Conservation (phyloP, 139 green algal genomes). For the Picochlorum sp. region DNA sequence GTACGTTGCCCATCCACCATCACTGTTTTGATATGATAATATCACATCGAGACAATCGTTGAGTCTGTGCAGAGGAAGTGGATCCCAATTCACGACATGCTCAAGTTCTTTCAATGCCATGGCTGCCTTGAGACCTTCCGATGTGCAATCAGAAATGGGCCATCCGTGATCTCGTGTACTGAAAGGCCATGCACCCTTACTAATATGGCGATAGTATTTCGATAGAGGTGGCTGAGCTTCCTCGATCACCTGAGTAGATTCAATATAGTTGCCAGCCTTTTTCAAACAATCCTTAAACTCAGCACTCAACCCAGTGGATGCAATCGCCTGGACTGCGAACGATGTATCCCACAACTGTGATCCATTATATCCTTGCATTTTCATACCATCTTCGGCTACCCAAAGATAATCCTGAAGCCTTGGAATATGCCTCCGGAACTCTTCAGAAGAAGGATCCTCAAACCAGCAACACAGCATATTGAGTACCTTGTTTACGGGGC, state of each 20-base stretch:
- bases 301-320: constrained; percentile 26
- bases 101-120: constrained; percentile 51
- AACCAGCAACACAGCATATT: constrained; percentile 97
- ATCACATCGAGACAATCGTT: constrained; percentile 74
- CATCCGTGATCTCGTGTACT: constrained; percentile 92
- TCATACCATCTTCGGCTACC: constrained; percentile 97
- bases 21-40: constrained; percentile 79
- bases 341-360: constrained; percentile 94
- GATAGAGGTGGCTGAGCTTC: constrained; percentile 55
- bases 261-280: constrained; percentile 71
- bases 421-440: constrained; percentile 56
- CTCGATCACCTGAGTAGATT: constrained; percentile 62
- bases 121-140: constrained; percentile 62
- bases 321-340: constrained; percentile 87
- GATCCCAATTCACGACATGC: constrained; percentile 31
- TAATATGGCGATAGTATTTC: constrained; percentile 90
- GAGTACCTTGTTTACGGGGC: constrained; percentile 97
- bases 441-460: constrained; percentile 69
- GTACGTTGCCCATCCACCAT: constrained; percentile 96
- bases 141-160: constrained; percentile 92
- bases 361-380: constrained; percentile 98
- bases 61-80: constrained; percentile 60
- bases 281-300: constrained; percentile 43
- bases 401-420: constrained; percentile 85
- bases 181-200: constrained; percentile 96